Evolutionary conservation across 1,284 basidiomycete species (phyloP).

Genomic region (Termitomyces sp.): DNA sequence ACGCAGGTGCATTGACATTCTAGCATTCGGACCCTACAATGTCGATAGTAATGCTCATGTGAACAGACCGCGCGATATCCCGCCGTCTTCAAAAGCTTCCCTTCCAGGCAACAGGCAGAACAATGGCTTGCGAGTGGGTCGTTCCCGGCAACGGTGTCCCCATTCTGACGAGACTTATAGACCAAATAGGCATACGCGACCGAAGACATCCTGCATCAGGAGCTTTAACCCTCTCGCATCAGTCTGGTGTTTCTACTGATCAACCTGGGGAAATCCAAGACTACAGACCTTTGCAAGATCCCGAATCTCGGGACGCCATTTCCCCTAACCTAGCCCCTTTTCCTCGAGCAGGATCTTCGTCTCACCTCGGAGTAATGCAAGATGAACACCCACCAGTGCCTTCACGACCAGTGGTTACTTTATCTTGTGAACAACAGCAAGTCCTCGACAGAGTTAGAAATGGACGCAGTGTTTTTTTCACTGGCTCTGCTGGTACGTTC

Average conservation of each 20-base stretch:
- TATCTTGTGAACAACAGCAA: conserved; percentile 32
- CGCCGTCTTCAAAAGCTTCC: conserved; percentile 6
- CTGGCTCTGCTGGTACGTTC: conserved; percentile 68
- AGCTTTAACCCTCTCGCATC: not conserved
- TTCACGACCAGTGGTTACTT: conserved; percentile 3
- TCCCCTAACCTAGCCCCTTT: not conserved
- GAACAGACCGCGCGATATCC: conserved; percentile 5
- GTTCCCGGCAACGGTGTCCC: not conserved
- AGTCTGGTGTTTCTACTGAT: not conserved
- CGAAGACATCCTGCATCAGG: not conserved
- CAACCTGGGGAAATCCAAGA: not conserved
- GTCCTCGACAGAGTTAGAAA: conserved; percentile 29
- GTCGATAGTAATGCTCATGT: not conserved
- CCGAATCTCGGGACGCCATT: not conserved
- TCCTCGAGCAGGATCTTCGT: not conserved
- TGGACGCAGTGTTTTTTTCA: conserved; percentile 60
- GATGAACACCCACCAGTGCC: not conserved
- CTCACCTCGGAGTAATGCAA: not conserved
- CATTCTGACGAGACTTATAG: not conserved
- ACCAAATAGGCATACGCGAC: not conserved
- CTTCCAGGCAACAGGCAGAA: conserved; percentile 2
- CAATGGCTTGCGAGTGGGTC: conserved; percentile 3
- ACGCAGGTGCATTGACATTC: conserved; percentile 5
- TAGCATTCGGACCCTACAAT: not conserved
- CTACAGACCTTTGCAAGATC: not conserved